Evolutionary conservation across 2,329 filamentous ascomycete genomes (phyloP), one percentile per base, ranked within the genome.

Genomic region (Fonsecaea multimorphosa): DNA sequence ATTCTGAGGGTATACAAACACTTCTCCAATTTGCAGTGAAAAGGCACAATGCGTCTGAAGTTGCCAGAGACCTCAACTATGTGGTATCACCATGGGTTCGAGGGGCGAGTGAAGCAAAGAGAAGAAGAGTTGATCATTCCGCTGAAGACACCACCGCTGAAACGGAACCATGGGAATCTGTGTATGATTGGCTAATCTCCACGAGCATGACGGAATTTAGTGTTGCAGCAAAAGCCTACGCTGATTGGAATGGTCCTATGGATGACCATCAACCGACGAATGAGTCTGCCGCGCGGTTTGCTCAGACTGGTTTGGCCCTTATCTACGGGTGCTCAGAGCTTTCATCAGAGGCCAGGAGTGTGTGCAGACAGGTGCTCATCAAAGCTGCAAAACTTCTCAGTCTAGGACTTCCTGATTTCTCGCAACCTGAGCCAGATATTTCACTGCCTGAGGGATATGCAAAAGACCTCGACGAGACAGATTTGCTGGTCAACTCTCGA

Each of bases 11-110:
- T 0, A 78, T 88, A 36, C 83, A 86, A 51, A 73, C 83, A 58
- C 77, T 89, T 55, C 76, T 89, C 63, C 80, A 79, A 36, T 81
- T 80, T 67, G 71, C 74, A 14, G 73, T 76, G 56, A 74, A 75
- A 61, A 73, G 73, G 22, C 77, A 75, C 65, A 77, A 80, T 61
- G 16, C 67, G 14, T 14, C 51, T 11, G 44, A 49, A 16, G 67
- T 84, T 54, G 82, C 80, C 24, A 79, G 84, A 62, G 87, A 89
- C 70, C 70, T 89, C 44, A 83, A 83, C 68, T 82, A 84, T 3
- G 75, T 89, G 24, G 81, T 89, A 40, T 85, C 86, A 3, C 86
- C 87, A 11, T 89, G 87, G 87, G 84, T 89, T 70, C 86, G 85
- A 72, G 87, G 87, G 14, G 79, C 81, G 59, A 82, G 77, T 38